phyloP scores from a whole-genome alignment of 2,329 filamentous ascomycete species.

The Claviceps purpurea region DNA sequence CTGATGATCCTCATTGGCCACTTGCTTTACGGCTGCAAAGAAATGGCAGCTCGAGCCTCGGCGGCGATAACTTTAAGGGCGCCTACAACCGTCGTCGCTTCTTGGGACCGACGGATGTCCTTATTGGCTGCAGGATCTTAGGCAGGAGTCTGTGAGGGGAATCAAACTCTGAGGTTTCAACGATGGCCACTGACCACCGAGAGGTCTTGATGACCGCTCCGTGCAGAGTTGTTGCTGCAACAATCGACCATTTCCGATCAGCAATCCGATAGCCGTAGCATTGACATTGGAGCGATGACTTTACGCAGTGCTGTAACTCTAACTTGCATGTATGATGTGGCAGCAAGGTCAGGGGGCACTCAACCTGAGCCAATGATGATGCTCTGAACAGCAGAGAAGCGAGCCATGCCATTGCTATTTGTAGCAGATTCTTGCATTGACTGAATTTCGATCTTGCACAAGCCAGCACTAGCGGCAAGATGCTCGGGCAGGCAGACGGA shows the following conservation, averaged over 20 bases:
- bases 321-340: background rate
- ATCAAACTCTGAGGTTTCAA: background rate
- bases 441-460: background rate
- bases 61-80: background rate
- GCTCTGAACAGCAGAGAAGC: background rate
- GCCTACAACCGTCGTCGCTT: background rate
- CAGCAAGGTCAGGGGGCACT: background rate
- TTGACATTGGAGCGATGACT: background rate
- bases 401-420: background rate
- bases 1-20: constrained; percentile 1
- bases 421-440: background rate
- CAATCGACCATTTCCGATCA: background rate
- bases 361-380: background rate
- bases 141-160: background rate
- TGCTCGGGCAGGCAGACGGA: background rate
- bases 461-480: background rate
- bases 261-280: background rate
- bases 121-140: constrained; percentile 1
- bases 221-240: background rate
- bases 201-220: background rate
- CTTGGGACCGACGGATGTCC: background rate
- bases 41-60: background rate
- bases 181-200: background rate
- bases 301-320: background rate
- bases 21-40: background rate